Evolutionary conservation across 306 rosid genomes (phyloP), one percentile per base, ranked within the genome.

Genomic region (Castanea mollissima): DNA sequence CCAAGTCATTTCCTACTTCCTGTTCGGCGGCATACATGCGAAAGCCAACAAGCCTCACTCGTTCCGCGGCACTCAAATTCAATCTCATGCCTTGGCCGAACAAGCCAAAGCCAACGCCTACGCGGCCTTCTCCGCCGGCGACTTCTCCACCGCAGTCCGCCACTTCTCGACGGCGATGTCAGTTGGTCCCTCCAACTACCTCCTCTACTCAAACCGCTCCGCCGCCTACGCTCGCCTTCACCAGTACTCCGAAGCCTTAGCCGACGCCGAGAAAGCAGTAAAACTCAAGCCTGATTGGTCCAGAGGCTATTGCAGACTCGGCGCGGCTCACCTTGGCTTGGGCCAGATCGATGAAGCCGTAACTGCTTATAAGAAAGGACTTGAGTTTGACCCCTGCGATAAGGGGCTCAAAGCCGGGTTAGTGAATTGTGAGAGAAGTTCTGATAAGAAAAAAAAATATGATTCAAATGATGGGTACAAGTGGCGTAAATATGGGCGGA

Each of bases 401-500:
- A 93, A 90, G 1, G 87, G 92, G 1, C 87, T 95, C 3, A 90
- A 89, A 78, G 82, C 97, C 7, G 98, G 96, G 11, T 62, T 95
- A 3, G 90, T 92, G 18, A 97, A 93, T 38, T 38, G 44, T 38
- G 41, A 1, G 0, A 35, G 41, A 35, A 35, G 76, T 19, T 55
- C 88, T 75, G 91, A 92, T 76, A 88, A 86, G 87, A 94, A 89
- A 74, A 77, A 84, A 2, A 35, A 35, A 1, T 0, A 6, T 1
- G 41, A 6, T 35, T 54, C 97, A 89, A 94, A 90, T 74, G 99
- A 95, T 80, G 92, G 98, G 82, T 93, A 86, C 85, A 95, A 93
- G 80, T 95, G 99, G 99, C 90, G 99, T 69, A 93, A 87, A 83
- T 95, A 95, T 74, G 99, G 99, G 69, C 96, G 91, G 90, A 95